A percentile compares a stretch with the other conserved stretches of the same genome.
Conservation (phyloP, 1,139 yeast species). For the Debaryomyces coudertii region DNA sequence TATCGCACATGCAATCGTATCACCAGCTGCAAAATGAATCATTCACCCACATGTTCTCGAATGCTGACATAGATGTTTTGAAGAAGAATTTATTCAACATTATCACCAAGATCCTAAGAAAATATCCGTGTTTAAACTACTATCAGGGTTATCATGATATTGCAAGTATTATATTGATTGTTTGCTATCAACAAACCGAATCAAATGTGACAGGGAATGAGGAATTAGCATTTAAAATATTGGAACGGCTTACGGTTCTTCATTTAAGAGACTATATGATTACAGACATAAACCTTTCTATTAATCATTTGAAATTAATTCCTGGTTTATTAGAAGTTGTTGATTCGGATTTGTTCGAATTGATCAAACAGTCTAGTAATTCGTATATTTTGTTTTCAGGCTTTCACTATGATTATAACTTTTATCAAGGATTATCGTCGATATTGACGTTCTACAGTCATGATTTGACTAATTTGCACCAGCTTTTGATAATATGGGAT, state of each 20-base stretch:
- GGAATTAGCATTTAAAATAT: conserved; percentile 45
- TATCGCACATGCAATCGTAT: conserved; percentile 33
- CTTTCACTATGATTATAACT: conserved; percentile 42
- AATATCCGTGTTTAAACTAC: conserved; percentile 65
- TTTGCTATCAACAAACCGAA: conserved; percentile 37
- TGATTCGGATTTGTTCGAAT: conserved; percentile 55
- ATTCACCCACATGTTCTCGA: conserved; percentile 38
- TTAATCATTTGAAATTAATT: conserved; percentile 65
- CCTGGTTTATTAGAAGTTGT: conserved; percentile 58
- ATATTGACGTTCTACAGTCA: conserved; percentile 81
- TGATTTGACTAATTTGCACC: conserved; percentile 56
- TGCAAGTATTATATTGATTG: conserved; percentile 66
- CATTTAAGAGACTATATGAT: conserved; percentile 87
- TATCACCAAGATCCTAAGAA: conserved; percentile 59
- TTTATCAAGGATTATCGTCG: conserved; percentile 70
- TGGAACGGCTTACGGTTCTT: conserved; percentile 61
- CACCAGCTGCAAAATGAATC: conserved; percentile 26
- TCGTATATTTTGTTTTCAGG: conserved; percentile 32
- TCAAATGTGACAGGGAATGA: conserved; percentile 28
- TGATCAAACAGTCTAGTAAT: conserved; percentile 45
- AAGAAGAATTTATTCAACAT: conserved; percentile 49
- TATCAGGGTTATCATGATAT: conserved; percentile 95
- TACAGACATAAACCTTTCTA: conserved; percentile 63
- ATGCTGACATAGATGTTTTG: conserved; percentile 34
- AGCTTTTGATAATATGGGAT: conserved; percentile 64